These are phyloP conservation scores for Neoscytalidium dimidiatum DNA, from an alignment of 2,329 filamentous ascomycete genomes.

Conservation along the genomic window DNA sequence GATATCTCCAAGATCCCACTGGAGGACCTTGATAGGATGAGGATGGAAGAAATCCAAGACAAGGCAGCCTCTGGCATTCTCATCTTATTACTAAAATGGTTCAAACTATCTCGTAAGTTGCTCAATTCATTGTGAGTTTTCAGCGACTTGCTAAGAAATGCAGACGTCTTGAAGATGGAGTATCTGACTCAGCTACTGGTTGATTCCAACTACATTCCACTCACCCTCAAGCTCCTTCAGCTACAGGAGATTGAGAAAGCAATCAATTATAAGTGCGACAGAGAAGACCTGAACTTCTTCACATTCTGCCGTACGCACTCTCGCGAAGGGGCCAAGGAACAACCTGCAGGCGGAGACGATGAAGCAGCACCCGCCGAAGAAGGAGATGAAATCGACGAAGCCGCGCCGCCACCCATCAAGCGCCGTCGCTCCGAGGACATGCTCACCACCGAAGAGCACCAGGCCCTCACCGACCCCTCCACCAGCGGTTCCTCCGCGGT, in stretches of 20 bases:
- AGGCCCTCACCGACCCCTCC: slow-evolving; percentile 24
- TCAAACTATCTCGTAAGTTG: slow-evolving; percentile 84
- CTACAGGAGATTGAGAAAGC: slow-evolving; percentile 91
- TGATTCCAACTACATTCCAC: slow-evolving; percentile 91
- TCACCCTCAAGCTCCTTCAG: slow-evolving; percentile 90
- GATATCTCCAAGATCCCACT: slow-evolving; percentile 33
- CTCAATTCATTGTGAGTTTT: background rate
- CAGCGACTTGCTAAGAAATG: slow-evolving; percentile 23
- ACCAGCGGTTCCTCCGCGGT: slow-evolving; percentile 27
- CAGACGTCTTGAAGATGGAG: slow-evolving; percentile 92
- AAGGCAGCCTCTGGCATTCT: slow-evolving; percentile 92
- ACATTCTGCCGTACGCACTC: slow-evolving; percentile 79
- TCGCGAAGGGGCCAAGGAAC: slow-evolving; percentile 52
- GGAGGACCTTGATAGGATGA: slow-evolving; percentile 79
- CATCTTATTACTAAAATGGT: slow-evolving; percentile 90
- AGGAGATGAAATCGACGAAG: slow-evolving; percentile 57
- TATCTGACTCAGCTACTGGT: slow-evolving; percentile 91
- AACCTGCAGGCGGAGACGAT: slow-evolving; percentile 36
- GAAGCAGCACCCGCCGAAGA: slow-evolving; percentile 30
- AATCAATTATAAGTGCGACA: slow-evolving; percentile 82
- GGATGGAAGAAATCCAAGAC: slow-evolving; percentile 81
- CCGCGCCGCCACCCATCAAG: slow-evolving; percentile 77
- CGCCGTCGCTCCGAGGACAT: slow-evolving; percentile 52
- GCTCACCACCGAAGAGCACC: slow-evolving; percentile 24
- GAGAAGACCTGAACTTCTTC: slow-evolving; percentile 88